These are phyloP conservation scores for Cudoniella acicularis DNA, from an alignment of 495 filamentous ascomycete genomes.

Conservation along the genomic window DNA sequence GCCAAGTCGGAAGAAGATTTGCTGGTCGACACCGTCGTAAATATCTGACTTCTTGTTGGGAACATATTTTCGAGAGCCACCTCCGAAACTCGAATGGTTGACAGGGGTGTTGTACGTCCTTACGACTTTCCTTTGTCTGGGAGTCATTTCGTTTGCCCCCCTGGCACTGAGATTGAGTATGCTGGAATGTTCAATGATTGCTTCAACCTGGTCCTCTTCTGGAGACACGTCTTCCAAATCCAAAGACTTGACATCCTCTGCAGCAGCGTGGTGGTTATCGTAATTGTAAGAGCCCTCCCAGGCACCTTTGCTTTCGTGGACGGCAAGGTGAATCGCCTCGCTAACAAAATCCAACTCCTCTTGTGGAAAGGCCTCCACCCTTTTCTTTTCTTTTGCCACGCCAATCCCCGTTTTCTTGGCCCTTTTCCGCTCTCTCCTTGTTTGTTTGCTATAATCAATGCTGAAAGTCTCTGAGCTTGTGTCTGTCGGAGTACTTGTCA, in stretches of 20 bases:
- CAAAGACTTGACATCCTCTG: neutral
- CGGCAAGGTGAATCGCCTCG: conserved; percentile 20
- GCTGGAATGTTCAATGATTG: neutral
- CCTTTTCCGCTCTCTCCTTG: conserved; percentile 16
- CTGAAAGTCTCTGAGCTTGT: conserved; percentile 4
- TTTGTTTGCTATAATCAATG: neutral
- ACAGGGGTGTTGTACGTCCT: conserved; percentile 10
- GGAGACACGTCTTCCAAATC: neutral
- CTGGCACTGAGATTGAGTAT: neutral
- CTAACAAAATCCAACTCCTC: conserved; percentile 23
- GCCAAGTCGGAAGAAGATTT: conserved; percentile 24
- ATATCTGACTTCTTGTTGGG: neutral
- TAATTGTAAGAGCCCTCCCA: conserved; percentile 21
- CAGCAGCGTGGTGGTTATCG: neutral
- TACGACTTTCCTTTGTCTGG: conserved; percentile 16
- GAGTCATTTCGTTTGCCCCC: conserved; percentile 4
- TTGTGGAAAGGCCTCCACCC: conserved; percentile 11
- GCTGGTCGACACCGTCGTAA: conserved; percentile 16
- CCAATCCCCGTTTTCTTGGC: conserved; percentile 8
- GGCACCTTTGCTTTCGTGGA: conserved; percentile 22
- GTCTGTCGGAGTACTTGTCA: conserved; percentile 5
- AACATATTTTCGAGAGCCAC: conserved; percentile 14
- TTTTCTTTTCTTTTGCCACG: neutral
- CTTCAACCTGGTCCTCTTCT: conserved; percentile 1
- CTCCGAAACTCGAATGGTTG: conserved; percentile 3